phyloP scores from a whole-genome alignment of 257 asterid genomes.

The Lavandula angustifolia region DNA sequence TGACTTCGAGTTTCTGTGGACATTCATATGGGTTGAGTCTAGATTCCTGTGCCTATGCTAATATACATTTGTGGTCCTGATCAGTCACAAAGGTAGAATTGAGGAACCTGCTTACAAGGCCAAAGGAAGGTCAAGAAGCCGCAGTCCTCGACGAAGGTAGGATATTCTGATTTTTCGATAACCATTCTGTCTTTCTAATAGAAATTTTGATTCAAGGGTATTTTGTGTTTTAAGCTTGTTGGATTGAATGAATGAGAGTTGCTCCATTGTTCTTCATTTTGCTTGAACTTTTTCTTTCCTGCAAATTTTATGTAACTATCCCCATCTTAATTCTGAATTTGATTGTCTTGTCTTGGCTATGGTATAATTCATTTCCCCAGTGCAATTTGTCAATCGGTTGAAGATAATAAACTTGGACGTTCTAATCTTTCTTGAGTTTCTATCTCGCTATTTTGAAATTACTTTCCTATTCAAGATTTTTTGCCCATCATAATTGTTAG shows the following conservation, averaged over 20 bases:
- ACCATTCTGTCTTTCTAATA: background rate
- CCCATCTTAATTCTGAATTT: background rate
- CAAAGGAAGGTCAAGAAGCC: slow-evolving; percentile 78
- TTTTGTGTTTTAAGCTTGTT: background rate
- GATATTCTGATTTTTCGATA: slow-evolving; percentile 16
- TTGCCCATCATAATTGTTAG: background rate
- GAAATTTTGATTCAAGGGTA: background rate
- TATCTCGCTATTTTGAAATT: background rate
- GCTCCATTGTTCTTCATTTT: no score
- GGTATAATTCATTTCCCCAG: background rate
- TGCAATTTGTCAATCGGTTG: background rate
- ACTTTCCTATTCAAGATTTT: background rate
- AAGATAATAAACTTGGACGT: background rate
- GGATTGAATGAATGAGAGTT: background rate
- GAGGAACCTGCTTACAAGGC: slow-evolving; percentile 70
- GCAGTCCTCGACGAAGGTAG: slow-evolving; percentile 93
- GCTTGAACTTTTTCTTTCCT: background rate
- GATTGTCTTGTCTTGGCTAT: background rate
- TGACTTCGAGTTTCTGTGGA: background rate
- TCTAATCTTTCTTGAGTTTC: background rate
- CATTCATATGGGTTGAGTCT: background rate
- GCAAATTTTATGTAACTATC: background rate
- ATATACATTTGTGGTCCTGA: slow-evolving; percentile 20
- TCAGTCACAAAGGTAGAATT: slow-evolving; percentile 80
- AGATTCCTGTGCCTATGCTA: background rate